Evolutionary conservation across 345 rosid genomes (phyloP).

Genomic region (Syzygium aqueum): DNA sequence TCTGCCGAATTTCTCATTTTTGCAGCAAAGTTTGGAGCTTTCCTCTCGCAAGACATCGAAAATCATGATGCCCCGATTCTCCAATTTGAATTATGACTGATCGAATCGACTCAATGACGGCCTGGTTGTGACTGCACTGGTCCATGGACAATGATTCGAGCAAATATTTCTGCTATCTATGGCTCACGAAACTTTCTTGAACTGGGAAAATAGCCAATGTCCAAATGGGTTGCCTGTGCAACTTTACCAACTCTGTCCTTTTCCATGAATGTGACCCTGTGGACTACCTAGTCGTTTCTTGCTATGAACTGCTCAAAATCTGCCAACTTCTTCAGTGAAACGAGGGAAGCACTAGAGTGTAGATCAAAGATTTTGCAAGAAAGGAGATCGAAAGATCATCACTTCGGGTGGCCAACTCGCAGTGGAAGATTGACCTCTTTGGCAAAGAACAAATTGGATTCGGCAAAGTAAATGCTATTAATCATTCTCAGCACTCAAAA

Average conservation of each 20-base stretch:
- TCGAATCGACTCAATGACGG: not conserved
- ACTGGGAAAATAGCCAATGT: not conserved
- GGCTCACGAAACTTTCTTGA: not conserved
- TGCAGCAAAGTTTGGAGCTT: not conserved
- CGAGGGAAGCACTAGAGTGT: not conserved
- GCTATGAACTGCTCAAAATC: not conserved
- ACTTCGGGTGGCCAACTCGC: not conserved
- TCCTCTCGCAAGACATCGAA: not conserved
- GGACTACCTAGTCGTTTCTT: not conserved
- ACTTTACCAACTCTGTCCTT: not conserved
- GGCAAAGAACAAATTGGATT: not conserved
- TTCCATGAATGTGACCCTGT: not conserved
- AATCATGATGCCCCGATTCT: not conserved
- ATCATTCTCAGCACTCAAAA: not conserved
- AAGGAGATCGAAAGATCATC: not conserved
- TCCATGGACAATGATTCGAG: not conserved
- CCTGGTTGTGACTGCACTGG: not conserved
- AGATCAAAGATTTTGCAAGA: not conserved
- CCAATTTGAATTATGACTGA: not conserved
- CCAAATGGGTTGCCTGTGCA: not conserved
- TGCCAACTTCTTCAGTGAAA: not conserved
- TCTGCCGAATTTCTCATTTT: not conserved
- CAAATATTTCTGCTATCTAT: not conserved
- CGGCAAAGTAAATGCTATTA: not conserved
- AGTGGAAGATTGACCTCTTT: not conserved